phyloP scores from a whole-genome alignment of 2,329 filamentous ascomycete genomes.

The Coccinonectria pachysandricola region DNA sequence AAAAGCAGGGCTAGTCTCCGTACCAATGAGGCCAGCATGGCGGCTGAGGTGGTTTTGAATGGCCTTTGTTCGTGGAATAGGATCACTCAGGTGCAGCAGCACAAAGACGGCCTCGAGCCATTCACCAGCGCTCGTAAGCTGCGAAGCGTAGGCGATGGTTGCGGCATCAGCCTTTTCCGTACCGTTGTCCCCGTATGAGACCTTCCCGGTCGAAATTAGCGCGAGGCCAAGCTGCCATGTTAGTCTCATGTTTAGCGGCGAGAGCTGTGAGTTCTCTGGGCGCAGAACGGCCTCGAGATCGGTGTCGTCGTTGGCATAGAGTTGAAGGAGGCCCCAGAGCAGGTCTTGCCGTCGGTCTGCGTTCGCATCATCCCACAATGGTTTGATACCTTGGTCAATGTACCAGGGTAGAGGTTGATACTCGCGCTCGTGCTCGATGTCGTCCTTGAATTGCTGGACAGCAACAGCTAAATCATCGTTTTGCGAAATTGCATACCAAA shows the following conservation, averaged over 20 bases:
- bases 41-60: slow-evolving; percentile 65
- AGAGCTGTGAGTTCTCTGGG: slow-evolving; percentile 66
- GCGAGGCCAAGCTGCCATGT: slow-evolving; percentile 77
- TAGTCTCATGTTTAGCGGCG: slow-evolving; percentile 63
- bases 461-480: slow-evolving; percentile 62
- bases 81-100: slow-evolving; percentile 61
- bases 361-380: slow-evolving; percentile 51
- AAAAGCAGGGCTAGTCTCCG: slow-evolving; percentile 46
- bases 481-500: slow-evolving; percentile 74
- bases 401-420: slow-evolving; percentile 65
- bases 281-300: slow-evolving; percentile 61
- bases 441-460: slow-evolving; percentile 61
- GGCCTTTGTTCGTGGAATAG: slow-evolving; percentile 50
- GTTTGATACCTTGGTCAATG: slow-evolving; percentile 45
- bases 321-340: slow-evolving; percentile 75
- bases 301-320: slow-evolving; percentile 54
- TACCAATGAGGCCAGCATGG: slow-evolving; percentile 57
- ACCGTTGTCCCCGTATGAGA: slow-evolving; percentile 43
- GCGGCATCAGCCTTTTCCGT: slow-evolving; percentile 54
- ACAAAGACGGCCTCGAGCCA: slow-evolving; percentile 68
- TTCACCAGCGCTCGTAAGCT: slow-evolving; percentile 52
- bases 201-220: slow-evolving; percentile 40
- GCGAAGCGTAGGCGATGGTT: slow-evolving; percentile 54
- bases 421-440: slow-evolving; percentile 62
- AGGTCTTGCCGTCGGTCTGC: slow-evolving; percentile 59